Evolutionary conservation across 371 early-diverging fungal genomes (phyloP), one percentile per base, ranked within the genome.

Genomic region (Lichtheimia corymbifera): DNA sequence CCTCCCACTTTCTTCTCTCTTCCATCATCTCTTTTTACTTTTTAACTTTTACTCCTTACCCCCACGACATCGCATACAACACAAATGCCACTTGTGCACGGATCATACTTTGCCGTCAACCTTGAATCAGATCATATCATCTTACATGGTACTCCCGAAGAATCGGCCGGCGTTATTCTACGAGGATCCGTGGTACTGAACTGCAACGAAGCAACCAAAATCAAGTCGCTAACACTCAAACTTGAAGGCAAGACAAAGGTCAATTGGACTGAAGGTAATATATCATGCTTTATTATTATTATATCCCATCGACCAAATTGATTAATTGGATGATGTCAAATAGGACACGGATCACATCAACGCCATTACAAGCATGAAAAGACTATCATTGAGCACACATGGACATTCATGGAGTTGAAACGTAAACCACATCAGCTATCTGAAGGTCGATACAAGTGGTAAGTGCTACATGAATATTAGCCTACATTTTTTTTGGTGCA

Each of bases 141-240:
- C 17, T 40, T 81, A 18, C 82, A 76, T 56, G 82, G 82, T 9
- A 67, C 70, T 28, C 57, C 64, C 0, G 74, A 74, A 14, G 82
- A 82, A 62, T 74, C 82, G 5, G 75, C 73, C 5, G 82, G 82
- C 50, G 76, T 74, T 49, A 70, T 82, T 35, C 56, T 82, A 22
- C 65, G 77, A 41, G 82, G 82, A 1, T 70, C 72, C 0, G 73
- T 82, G 3, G 62, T 72, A 5, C 49, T 82, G 5, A 66, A 71
- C 56, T 74, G 73, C 50, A 66, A 64, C 40, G 82, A 82, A 57
- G 60, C 66, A 1, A 82, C 70, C 25, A 76, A 76, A 50, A 68
- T 82, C 41, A 73, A 66, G 52, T 67, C 77, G 5, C 59, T 82
- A 41, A 44, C 61, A 0, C 58, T 82, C 15, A 76, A 71, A 51